Base-by-base conservation (phyloP, 106 monocot genomes). In the Acorus gramineus region DNA sequence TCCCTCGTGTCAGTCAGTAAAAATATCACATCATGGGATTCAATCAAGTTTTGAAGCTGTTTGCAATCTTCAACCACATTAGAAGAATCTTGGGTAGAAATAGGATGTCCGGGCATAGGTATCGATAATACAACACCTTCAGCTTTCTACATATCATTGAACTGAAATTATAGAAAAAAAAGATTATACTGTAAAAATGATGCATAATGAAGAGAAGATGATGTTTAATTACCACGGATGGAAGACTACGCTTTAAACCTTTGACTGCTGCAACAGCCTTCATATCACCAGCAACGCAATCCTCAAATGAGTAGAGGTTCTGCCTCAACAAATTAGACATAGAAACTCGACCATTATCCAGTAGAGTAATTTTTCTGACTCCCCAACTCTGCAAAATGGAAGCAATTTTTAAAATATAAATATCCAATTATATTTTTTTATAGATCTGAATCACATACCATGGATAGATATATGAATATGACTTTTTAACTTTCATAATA, bases 41-140 rank as follows among this genome's bases (percentile, higher is more conserved):
- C 42, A 61, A 98, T 78, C 52, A 98, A 77, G 55, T 44, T 71
- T 51, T 85, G 74, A 67, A 98, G 81, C 14, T 50, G 63, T 42
- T 75, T 74, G 67, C 98, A 98, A 60, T 83, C 81, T 71, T 92
- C 85, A 75, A 88, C 52, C 14, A 98, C 81, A 55, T 54, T 59
- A 47, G 67, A 68, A 53, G 61, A 56, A 77, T 92, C 98, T 67
- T 78, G 75, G 6, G 60, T 53, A 75, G 88, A 55, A 51, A 89
- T 72, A 12, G 92, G 88, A 76, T 98, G 92, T 50, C 98, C 98
- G 54, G 98, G 98, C 98, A 92, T 98, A 11, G 92, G 88, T 83
- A 98, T 98, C 62, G 80, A 72, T 60, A 98, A 60, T 49, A 47
- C 51, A 81, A 98, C 49, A 56, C 92, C 88, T 79, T 82, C 84